Conservation (phyloP, 768 basidiomycete genomes). For the Lactarius hatsudake region DNA sequence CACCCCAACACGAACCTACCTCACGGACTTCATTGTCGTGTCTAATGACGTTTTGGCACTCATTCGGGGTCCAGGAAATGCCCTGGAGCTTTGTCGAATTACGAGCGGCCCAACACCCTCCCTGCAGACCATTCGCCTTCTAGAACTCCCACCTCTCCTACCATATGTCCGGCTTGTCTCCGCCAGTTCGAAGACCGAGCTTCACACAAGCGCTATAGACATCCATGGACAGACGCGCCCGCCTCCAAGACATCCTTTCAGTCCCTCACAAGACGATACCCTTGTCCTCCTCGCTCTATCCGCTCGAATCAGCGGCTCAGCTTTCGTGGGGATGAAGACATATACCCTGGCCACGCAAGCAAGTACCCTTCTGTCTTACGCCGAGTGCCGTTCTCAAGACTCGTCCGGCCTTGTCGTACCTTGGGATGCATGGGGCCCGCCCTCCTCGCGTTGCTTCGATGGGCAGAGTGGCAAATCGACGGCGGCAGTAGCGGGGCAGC, state of each 20-base stretch:
- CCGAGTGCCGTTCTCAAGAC: neutral
- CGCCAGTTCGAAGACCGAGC: slow-evolving; percentile 5
- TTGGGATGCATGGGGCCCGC: slow-evolving; percentile 8
- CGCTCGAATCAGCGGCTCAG: neutral
- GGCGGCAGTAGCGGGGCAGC: neutral
- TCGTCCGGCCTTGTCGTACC: neutral
- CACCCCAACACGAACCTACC: neutral
- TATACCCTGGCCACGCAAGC: slow-evolving; percentile 11
- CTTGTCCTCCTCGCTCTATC: neutral
- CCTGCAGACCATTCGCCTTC: neutral
- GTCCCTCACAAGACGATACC: neutral
- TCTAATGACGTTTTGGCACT: slow-evolving; percentile 12
- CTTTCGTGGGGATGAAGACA: neutral
- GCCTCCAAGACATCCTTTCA: neutral
- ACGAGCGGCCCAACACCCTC: neutral
- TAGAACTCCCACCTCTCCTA: slow-evolving; percentile 1
- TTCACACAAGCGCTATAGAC: neutral
- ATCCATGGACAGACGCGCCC: neutral
- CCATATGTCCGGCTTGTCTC: neutral
- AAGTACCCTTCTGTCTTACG: neutral
- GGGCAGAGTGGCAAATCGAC: neutral
- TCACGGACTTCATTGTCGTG: slow-evolving; percentile 7
- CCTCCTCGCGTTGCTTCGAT: slow-evolving; percentile 2
- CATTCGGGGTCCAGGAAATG: slow-evolving; percentile 2
- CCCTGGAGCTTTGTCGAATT: slow-evolving; percentile 6